phyloP scores from a whole-genome alignment of 2,329 filamentous ascomycete genomes.

The Bipolaris victoriae region DNA sequence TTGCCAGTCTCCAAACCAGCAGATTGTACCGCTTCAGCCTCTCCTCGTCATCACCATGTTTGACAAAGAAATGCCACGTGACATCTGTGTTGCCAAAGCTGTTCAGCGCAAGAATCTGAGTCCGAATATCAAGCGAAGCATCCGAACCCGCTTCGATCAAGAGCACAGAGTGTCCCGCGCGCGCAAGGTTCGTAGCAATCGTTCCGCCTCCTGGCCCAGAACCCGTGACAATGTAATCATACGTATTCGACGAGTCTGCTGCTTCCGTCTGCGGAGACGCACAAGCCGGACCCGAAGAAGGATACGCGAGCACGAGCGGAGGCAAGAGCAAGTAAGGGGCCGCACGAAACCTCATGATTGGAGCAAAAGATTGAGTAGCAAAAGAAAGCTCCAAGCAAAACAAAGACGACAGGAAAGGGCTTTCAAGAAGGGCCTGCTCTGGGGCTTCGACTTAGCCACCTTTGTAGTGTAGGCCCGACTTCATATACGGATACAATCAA shows the following conservation, averaged over 20 bases:
- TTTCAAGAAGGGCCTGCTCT: too few relatives aligned
- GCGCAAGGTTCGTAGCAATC: constrained; percentile 58
- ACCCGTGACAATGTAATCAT: constrained; percentile 59
- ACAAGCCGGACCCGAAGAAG: constrained; percentile 2
- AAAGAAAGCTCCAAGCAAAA: not conserved
- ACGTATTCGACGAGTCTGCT: constrained; percentile 20
- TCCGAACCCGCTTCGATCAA: constrained; percentile 63
- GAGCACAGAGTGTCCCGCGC: constrained; percentile 61
- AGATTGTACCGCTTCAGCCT: constrained; percentile 56
- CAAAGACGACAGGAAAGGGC: too few relatives aligned
- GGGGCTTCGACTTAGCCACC: too few relatives aligned
- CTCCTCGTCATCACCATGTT: constrained; percentile 61
- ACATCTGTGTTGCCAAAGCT: constrained; percentile 37
- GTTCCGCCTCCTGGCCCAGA: constrained; percentile 43
- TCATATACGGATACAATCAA: too few relatives aligned
- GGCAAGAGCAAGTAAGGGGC: not conserved
- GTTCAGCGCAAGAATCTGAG: constrained; percentile 58
- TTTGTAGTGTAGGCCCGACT: not conserved
- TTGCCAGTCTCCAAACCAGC: constrained; percentile 22
- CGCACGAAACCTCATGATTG: not conserved
- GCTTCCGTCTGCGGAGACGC: not conserved
- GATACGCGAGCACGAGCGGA: not conserved
- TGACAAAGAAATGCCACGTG: constrained; percentile 66
- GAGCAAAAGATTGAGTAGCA: not conserved
- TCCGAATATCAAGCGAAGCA: constrained; percentile 54